These are phyloP conservation scores for Glycyrrhiza uralensis DNA, from an alignment of 306 rosid species.

Conservation along the genomic window DNA sequence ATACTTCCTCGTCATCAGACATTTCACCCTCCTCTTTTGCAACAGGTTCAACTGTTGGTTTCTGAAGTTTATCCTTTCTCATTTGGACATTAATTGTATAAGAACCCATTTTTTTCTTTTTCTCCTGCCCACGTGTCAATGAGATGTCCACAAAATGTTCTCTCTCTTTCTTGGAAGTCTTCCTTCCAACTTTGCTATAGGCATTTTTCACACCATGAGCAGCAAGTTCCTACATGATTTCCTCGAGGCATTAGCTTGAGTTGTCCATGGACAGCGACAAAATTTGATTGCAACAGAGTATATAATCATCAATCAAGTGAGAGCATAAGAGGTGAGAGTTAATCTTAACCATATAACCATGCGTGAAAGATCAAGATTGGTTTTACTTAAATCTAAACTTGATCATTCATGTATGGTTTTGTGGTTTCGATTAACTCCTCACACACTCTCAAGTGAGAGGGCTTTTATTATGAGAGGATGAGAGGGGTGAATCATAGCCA, in stretches of 20 bases:
- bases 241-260: not conserved
- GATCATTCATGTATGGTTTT: not conserved
- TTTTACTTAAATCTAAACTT: not conserved
- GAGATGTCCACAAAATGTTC: conserved; percentile 49
- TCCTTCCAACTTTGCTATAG: conserved; percentile 64
- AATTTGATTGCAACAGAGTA: not conserved
- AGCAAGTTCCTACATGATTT: conserved; percentile 58
- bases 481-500: too few species aligned
- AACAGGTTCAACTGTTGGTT: conserved; percentile 72
- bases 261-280: not conserved
- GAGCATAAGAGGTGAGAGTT: not conserved
- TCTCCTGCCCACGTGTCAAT: conserved; percentile 44
- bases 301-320: not conserved
- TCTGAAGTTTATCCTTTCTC: conserved; percentile 56
- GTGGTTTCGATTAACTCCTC: not conserved
- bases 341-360: not conserved
- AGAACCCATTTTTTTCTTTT: conserved; percentile 64
- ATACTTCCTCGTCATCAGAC: conserved; percentile 94
- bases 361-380: not conserved
- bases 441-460: not conserved
- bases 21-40: conserved; percentile 99
- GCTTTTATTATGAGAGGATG: too few species aligned
- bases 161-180: conserved; percentile 76
- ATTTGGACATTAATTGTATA: conserved; percentile 32
- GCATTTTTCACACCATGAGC: conserved; percentile 73